Conservation (phyloP, 2,329 filamentous ascomycete species). For the Talaromyces sp. region DNA sequence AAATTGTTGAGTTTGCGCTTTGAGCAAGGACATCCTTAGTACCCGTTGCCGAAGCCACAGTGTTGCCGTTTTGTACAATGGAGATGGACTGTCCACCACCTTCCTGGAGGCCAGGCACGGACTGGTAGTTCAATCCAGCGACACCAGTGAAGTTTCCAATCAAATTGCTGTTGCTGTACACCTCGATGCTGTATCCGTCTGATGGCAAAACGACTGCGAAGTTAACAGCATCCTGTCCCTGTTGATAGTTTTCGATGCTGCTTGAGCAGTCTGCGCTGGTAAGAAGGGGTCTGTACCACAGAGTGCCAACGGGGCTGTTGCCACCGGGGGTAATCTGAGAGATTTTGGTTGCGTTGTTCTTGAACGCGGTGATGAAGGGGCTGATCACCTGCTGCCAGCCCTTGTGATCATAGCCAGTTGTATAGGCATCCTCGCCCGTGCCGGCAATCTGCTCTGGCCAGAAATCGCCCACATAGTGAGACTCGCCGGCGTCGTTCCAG, state of each 20-base stretch:
- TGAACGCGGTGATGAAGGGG: slow-evolving; percentile 7
- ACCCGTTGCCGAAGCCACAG: slow-evolving; percentile 4
- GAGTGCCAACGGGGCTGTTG: not conserved
- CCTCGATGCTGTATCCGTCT: not conserved
- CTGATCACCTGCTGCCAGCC: slow-evolving; percentile 8
- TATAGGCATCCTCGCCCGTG: not conserved
- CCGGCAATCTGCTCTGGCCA: slow-evolving; percentile 9
- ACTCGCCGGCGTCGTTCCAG: slow-evolving; percentile 12
- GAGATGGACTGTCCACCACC: slow-evolving; percentile 2
- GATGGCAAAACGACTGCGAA: slow-evolving; percentile 4
- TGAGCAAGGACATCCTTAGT: slow-evolving; percentile 4
- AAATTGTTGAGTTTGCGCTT: not conserved
- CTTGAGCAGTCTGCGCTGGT: slow-evolving; percentile 6
- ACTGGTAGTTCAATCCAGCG: slow-evolving; percentile 4
- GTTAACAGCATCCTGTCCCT: slow-evolving; percentile 3
- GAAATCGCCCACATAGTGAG: slow-evolving; percentile 8
- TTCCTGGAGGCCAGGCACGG: slow-evolving; percentile 6
- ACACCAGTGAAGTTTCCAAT: slow-evolving; percentile 1
- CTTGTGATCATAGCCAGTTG: slow-evolving; percentile 6
- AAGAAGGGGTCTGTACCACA: slow-evolving; percentile 6
- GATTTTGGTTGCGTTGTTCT: not conserved
- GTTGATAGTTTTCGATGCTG: slow-evolving; percentile 5
- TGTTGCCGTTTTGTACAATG: not conserved
- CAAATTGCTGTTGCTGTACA: slow-evolving; percentile 4
- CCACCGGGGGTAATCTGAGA: not conserved